Base-by-base conservation (phyloP, 257 asterid genomes). In the Buddleja alternifolia region DNA sequence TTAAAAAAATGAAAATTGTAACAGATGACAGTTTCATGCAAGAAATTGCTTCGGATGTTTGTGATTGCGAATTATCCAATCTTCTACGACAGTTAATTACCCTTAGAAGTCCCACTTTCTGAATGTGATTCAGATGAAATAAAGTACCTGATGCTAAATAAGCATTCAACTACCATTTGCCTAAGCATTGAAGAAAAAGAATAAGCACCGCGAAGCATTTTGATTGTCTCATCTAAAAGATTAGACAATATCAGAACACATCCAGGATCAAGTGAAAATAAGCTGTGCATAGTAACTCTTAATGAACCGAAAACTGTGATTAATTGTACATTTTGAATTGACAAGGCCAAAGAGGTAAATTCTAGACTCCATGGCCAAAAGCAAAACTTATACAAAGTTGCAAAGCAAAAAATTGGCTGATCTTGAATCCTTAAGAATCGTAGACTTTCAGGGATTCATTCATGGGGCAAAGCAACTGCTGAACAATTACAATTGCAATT, bases 401-500 rank as follows among this genome's bases (percentile, higher is more conserved):
- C 45, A 50, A 68, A 17, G 17, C 29, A 69, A 29, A 29, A 77
- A 74, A 67, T 63, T 59, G 77, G 63, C 67, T 60, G 63, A 65
- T 34, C 66, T 51, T 60, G 21, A 75, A 69, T 66, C 78, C 73
- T 72, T 40, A 64, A 68, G 67, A 77, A 59, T 71, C 19, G 37
- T 45, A 41, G 41, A 62, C 56, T 14, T 54, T 57, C 68, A 55
- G 23, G 55, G 53, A 71, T 63, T 55, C 42, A 66, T 67, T 55
- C 42, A 66, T 67, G 79, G 81, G 80, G 72, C 85, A 62, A 44
- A 73, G 57, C 86, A 78, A 78, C 63, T 56, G 73, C 84, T 63
- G n/a, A 62, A 64, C 75, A 78, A 76, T 81, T 75, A 76, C 86
- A 83, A 68, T 77, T 81, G 75, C 80, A 67, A 67, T 59, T 68